Percentiles rank a stretch among this genome's conserved stretches.
Evolutionary conservation across 495 filamentous ascomycete genomes (phyloP).

Genomic region (Podospora pseudocomata): DNA sequence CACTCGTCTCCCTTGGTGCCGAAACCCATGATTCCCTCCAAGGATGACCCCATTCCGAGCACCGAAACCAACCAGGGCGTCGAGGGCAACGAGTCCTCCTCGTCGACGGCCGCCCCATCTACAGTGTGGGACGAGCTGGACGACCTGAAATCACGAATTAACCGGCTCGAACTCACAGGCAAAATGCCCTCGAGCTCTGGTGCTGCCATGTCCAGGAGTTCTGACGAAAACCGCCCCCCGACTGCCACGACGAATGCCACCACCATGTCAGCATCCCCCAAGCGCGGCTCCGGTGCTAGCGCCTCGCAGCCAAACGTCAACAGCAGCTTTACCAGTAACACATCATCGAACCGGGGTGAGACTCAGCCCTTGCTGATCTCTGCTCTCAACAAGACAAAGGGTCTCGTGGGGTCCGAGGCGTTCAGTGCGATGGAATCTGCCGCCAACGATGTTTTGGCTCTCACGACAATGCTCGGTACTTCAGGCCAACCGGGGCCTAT

Average conservation of each 20-base stretch:
- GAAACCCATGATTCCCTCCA: slow-evolving; percentile 40
- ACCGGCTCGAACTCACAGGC: slow-evolving; percentile 85
- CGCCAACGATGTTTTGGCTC: slow-evolving; percentile 70
- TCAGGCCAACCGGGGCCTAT: slow-evolving; percentile 58
- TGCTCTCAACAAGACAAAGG: slow-evolving; percentile 72
- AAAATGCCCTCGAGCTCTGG: slow-evolving; percentile 78
- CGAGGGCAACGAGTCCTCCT: slow-evolving; percentile 73
- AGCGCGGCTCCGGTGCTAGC: slow-evolving; percentile 52
- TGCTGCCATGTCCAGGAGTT: slow-evolving; percentile 69
- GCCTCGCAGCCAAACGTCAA: slow-evolving; percentile 29
- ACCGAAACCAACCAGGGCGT: slow-evolving; percentile 36
- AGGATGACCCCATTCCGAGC: slow-evolving; percentile 30
- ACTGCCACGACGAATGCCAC: slow-evolving; percentile 94
- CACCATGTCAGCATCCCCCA: slow-evolving; percentile 84
- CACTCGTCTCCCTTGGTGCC: slow-evolving; percentile 56
- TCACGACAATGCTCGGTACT: slow-evolving; percentile 70
- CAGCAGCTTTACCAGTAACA: slow-evolving; percentile 15
- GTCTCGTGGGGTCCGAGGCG: slow-evolving; percentile 62
- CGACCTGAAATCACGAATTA: slow-evolving; percentile 89
- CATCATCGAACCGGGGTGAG: slow-evolving; percentile 36
- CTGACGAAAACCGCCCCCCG: slow-evolving; percentile 69
- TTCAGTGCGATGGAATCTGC: slow-evolving; percentile 80
- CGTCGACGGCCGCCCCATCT: slow-evolving; percentile 82
- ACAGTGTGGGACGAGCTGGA: slow-evolving; percentile 98
- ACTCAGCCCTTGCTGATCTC: slow-evolving; percentile 75